Evolutionary conservation across 2,329 filamentous ascomycete species (phyloP).

Genomic region (Diplocarpon rosae): DNA sequence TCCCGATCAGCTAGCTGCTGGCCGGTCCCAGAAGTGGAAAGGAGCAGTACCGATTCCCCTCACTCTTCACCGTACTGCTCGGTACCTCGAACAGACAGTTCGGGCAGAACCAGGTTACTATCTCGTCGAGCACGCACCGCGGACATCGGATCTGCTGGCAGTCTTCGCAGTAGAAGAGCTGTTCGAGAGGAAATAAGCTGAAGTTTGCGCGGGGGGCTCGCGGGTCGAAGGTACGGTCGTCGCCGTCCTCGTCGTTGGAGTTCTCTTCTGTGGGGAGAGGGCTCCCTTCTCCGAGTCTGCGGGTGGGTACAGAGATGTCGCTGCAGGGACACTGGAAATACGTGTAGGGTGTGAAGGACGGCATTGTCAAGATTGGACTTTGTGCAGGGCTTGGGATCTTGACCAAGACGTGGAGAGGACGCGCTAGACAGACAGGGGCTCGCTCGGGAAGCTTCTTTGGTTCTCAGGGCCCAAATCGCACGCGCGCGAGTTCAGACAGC

Average conservation of each 20-base stretch:
- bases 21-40: background rate
- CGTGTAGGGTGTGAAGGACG: slow-evolving; percentile 47
- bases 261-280: slow-evolving; percentile 26
- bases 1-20: slow-evolving; percentile 5
- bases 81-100: slow-evolving; percentile 94
- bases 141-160: slow-evolving; percentile 94
- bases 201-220: slow-evolving; percentile 76
- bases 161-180: slow-evolving; percentile 93
- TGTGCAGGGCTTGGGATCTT: slow-evolving; percentile 5
- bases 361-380: slow-evolving; percentile 30
- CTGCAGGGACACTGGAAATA: slow-evolving; percentile 59
- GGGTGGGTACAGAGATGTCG: slow-evolving; percentile 30
- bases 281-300: slow-evolving; percentile 27
- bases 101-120: slow-evolving; percentile 90
- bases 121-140: slow-evolving; percentile 84
- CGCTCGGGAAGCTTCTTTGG: background rate
- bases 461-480: background rate
- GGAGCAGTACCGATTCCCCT: slow-evolving; percentile 69
- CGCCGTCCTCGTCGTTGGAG: slow-evolving; percentile 54
- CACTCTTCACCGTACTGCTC: slow-evolving; percentile 81
- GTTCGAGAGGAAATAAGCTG: slow-evolving; percentile 84
- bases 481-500: too few relatives aligned
- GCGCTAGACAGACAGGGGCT: slow-evolving; percentile 6
- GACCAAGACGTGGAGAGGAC: slow-evolving; percentile 2
- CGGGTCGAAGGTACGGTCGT: slow-evolving; percentile 77